Evolutionary conservation across 1,139 yeast species (phyloP), one percentile per base, ranked within the genome.

Genomic region (Spathaspora sp.): DNA sequence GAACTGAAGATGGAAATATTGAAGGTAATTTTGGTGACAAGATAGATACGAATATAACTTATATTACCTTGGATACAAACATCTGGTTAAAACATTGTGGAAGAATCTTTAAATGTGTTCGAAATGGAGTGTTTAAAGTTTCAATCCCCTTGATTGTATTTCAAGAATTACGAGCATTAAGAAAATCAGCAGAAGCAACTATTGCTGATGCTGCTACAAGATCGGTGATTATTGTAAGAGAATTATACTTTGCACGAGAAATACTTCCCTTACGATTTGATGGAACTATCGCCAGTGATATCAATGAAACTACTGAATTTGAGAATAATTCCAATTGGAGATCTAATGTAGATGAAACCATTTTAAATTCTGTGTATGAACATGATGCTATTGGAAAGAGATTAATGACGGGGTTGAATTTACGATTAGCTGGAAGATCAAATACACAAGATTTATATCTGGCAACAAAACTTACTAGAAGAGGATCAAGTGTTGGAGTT

Each of bases 71-170:
- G 47, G 95, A 86, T 65, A 86, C 95, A 7, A 86, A 87, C 52
- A 82, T 86, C 50, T 86, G 93, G 93, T 68, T 86, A 52, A 84
- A 86, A 56, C 91, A 86, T 59, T 86, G 90, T 61, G 95, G 93
- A 2, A 74, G 86, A 49, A 73, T 86, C 26, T 86, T 77, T 68
- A 86, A 86, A 60, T 80, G 89, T 56, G 80, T 86, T 13, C 72
- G 84, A 34, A 80, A 80, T 53, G 76, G 76, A 10, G 78, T 84
- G 2, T 72, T 86, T 55, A 80, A 69, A 65, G 63, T 76, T 63
- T 65, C 80, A 58, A 81, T 86, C 7, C 91, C 95, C 39, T 67
- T 86, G 49, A 84, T 87, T 26, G 89, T 87, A 8, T 86, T 86
- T 59, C 95, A 86, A 67, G 95, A 86, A 56, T 67, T 86, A 49